Evolutionary conservation across 2,329 filamentous ascomycete genomes (phyloP).

Genomic region (Hymenoscyphus linearis): DNA sequence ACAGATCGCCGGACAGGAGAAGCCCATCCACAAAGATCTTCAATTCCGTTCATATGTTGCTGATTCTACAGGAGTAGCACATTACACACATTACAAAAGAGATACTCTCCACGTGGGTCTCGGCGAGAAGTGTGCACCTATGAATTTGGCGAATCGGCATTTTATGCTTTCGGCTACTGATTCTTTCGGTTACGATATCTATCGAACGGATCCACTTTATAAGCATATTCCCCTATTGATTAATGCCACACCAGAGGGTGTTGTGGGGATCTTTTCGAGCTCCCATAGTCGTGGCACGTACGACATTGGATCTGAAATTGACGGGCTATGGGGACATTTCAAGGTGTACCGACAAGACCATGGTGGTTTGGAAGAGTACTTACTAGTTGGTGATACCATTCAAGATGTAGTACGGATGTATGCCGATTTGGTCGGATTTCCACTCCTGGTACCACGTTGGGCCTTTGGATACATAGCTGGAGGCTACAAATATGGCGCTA

Average conservation of each 20-base stretch:
- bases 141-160: slow-evolving; percentile 62
- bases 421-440: slow-evolving; percentile 63
- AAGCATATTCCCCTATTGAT: slow-evolving; percentile 71
- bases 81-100: slow-evolving; percentile 59
- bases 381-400: slow-evolving; percentile 60
- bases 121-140: slow-evolving; percentile 67
- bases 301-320: slow-evolving; percentile 65
- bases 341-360: slow-evolving; percentile 70
- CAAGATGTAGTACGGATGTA: slow-evolving; percentile 62
- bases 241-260: slow-evolving; percentile 59
- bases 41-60: slow-evolving; percentile 60
- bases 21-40: slow-evolving; percentile 57
- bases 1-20: slow-evolving; percentile 42
- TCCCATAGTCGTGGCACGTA: slow-evolving; percentile 60
- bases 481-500: slow-evolving; percentile 56
- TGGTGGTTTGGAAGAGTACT: slow-evolving; percentile 67
- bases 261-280: slow-evolving; percentile 63
- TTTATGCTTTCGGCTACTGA: slow-evolving; percentile 66
- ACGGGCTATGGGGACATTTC: slow-evolving; percentile 70
- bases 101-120: slow-evolving; percentile 63
- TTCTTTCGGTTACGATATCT: slow-evolving; percentile 68
- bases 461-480: slow-evolving; percentile 69
- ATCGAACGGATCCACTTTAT: slow-evolving; percentile 67
- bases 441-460: slow-evolving; percentile 63
- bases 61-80: slow-evolving; percentile 56